Evolutionary conservation across 2,329 filamentous ascomycete genomes (phyloP).

Genomic region (Pseudocercospora ulei): DNA sequence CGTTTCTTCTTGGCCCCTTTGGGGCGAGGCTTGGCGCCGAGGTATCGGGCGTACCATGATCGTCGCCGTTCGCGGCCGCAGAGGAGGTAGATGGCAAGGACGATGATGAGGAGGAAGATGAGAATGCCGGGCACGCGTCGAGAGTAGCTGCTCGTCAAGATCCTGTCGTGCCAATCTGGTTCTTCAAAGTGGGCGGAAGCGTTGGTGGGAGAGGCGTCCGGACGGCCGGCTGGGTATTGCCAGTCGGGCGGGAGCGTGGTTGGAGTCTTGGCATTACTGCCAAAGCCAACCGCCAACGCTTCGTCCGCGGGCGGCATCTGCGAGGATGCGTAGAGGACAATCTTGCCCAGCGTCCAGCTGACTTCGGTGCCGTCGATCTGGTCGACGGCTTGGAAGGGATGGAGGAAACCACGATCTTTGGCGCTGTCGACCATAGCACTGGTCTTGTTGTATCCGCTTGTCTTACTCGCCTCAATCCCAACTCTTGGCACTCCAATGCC

Average conservation of each 20-base stretch:
- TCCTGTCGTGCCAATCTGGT: constrained; percentile 48
- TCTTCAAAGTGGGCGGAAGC: constrained; percentile 40
- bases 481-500: constrained; percentile 87
- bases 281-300: constrained; percentile 76
- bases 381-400: constrained; percentile 85
- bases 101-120: constrained; percentile 63
- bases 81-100: constrained; percentile 61
- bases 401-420: constrained; percentile 61
- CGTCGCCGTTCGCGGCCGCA: constrained; percentile 67
- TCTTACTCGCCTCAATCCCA: constrained; percentile 53
- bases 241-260: constrained; percentile 52
- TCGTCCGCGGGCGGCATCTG: constrained; percentile 61
- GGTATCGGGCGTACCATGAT: constrained; percentile 47
- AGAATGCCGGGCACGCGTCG: constrained; percentile 64
- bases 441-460: constrained; percentile 57
- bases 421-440: constrained; percentile 58
- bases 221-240: constrained; percentile 58
- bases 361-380: constrained; percentile 87
- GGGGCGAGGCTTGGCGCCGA: constrained; percentile 37
- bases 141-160: constrained; percentile 55
- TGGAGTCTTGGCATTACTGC: constrained; percentile 57
- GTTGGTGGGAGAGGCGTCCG: constrained; percentile 33
- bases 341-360: constrained; percentile 94
- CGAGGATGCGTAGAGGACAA: constrained; percentile 86
- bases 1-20: constrained; percentile 28